A percentile compares a stretch with the other conserved stretches of the same genome.
These are phyloP conservation scores for Meyerozyma guilliermondii DNA, from an alignment of 1,139 yeast genomes.

Conservation along the genomic window DNA sequence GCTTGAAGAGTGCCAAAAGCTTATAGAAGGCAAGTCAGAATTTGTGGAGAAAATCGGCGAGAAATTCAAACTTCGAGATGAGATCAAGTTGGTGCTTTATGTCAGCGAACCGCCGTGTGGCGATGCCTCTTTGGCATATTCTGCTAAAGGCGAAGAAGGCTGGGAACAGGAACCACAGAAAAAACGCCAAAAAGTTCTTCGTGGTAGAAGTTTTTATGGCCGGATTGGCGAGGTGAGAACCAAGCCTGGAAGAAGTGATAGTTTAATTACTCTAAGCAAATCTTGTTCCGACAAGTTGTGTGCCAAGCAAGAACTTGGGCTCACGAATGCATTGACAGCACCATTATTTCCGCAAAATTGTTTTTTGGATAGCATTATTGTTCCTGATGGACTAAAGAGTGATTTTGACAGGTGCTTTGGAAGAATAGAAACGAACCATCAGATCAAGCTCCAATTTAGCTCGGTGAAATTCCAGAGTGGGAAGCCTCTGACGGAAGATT, in stretches of 20 bases:
- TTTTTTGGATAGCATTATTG: constrained; percentile 23
- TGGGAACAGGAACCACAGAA: constrained; percentile 6
- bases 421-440: constrained; percentile 19
- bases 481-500: neutral
- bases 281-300: constrained; percentile 86
- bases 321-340: constrained; percentile 48
- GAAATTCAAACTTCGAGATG: constrained; percentile 24
- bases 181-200: constrained; percentile 8
- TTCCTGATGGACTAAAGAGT: constrained; percentile 3
- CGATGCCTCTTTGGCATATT: constrained; percentile 62
- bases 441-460: constrained; percentile 1
- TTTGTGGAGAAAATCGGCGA: constrained; percentile 5
- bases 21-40: constrained; percentile 4
- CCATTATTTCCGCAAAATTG: constrained; percentile 35
- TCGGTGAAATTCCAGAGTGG: neutral
- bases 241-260: constrained; percentile 85
- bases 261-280: constrained; percentile 64
- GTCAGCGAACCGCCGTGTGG: constrained; percentile 91
- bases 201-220: constrained; percentile 67
- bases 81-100: constrained; percentile 50
- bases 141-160: constrained; percentile 8
- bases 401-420: constrained; percentile 54
- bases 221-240: constrained; percentile 69
- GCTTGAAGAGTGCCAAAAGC: constrained; percentile 20
- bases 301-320: constrained; percentile 56